Percentiles rank a stretch among this genome's conserved stretches.
These are phyloP conservation scores for Clathrus columnatus DNA, from an alignment of 768 basidiomycete species.

Conservation along the genomic window DNA sequence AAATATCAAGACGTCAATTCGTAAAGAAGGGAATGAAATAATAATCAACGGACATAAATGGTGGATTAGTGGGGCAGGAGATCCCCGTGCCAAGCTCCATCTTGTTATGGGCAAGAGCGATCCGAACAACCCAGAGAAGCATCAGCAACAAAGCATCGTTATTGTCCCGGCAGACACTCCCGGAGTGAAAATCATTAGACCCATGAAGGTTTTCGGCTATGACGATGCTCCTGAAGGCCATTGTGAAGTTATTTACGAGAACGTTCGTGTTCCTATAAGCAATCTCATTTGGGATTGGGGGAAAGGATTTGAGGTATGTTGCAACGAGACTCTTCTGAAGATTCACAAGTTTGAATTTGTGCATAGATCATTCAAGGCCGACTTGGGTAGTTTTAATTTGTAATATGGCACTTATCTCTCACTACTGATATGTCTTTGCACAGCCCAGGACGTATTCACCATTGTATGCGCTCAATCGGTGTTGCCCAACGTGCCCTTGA, in stretches of 20 bases:
- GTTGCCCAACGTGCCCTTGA: slow-evolving; percentile 79
- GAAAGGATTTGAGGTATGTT: slow-evolving; percentile 76
- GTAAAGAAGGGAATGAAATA: slow-evolving; percentile 76
- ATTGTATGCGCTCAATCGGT: slow-evolving; percentile 97
- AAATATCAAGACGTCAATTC: slow-evolving; percentile 85
- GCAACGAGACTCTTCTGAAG: not conserved
- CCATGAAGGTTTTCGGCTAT: slow-evolving; percentile 90
- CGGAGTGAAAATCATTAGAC: slow-evolving; percentile 85
- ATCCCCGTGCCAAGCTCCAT: slow-evolving; percentile 82
- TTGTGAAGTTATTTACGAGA: slow-evolving; percentile 89
- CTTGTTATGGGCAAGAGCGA: slow-evolving; percentile 95
- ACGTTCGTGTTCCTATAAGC: slow-evolving; percentile 78
- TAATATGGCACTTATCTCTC: not conserved
- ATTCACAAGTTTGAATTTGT: not conserved
- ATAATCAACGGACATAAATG: slow-evolving; percentile 97
- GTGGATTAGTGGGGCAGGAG: slow-evolving; percentile 98
- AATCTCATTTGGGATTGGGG: slow-evolving; percentile 92
- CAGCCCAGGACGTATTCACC: slow-evolving; percentile 92
- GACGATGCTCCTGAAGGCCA: slow-evolving; percentile 97
- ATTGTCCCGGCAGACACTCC: slow-evolving; percentile 84
- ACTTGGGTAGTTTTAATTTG: slow-evolving; percentile 54
- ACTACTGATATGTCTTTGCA: slow-evolving; percentile 1
- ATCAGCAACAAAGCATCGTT: slow-evolving; percentile 89
- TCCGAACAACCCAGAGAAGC: slow-evolving; percentile 62
- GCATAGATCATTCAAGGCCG: slow-evolving; percentile 88